A percentile compares a stretch with the other conserved stretches of the same genome.
These are phyloP conservation scores for Exophiala sp. DNA, from an alignment of 2,329 filamentous ascomycete species.

Conservation along the genomic window DNA sequence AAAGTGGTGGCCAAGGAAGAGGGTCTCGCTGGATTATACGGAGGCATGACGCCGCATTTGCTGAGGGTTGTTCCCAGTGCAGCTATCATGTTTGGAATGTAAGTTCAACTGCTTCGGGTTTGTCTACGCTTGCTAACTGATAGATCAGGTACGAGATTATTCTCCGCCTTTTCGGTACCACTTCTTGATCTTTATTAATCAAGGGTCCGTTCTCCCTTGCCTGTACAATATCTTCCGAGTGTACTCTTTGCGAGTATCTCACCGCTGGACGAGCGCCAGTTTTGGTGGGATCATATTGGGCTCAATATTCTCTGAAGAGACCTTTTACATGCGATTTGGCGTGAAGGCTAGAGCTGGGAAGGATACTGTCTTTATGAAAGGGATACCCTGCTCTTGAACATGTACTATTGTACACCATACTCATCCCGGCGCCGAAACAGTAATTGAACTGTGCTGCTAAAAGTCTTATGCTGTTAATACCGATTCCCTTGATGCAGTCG, in stretches of 20 bases:
- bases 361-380: background rate
- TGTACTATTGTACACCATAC: background rate
- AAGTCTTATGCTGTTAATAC: too few relatives aligned
- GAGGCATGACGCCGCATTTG: conserved; percentile 84
- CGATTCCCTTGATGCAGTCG: too few relatives aligned
- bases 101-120: conserved; percentile 28
- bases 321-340: background rate
- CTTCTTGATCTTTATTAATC: too few relatives aligned
- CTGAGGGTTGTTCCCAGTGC: conserved; percentile 86
- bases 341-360: background rate
- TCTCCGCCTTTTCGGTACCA: conserved; percentile 34
- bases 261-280: too few relatives aligned
- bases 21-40: conserved; percentile 77
- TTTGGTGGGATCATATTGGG: too few relatives aligned
- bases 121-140: conserved; percentile 30
- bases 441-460: background rate
- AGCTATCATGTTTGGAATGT: conserved; percentile 95
- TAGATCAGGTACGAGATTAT: conserved; percentile 35
- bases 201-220: background rate
- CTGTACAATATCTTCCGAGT: background rate
- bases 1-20: conserved; percentile 81
- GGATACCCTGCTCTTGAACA: background rate
- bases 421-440: background rate
- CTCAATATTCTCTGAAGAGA: background rate
- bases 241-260: background rate